Conservation (phyloP, 2,329 filamentous ascomycete genomes). For the Xylaria sp. region DNA sequence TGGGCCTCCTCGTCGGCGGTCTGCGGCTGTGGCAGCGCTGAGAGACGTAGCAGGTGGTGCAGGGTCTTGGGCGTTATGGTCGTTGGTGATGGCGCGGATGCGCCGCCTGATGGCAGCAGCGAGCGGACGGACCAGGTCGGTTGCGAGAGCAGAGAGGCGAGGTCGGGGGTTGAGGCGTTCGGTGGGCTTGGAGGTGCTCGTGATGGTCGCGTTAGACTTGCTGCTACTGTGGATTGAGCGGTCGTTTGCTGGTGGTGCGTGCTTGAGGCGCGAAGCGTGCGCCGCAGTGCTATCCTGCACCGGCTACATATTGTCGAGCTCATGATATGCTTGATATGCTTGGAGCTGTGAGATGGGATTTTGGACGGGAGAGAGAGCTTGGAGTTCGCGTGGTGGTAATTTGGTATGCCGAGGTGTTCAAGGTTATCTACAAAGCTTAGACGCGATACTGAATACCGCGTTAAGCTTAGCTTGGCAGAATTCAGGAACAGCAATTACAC, state of each 20-base stretch:
- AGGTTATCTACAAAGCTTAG: too few relatives aligned
- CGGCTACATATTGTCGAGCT: slow-evolving; percentile 33
- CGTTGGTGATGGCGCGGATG: slow-evolving; percentile 35
- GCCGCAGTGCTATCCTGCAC: slow-evolving; percentile 35
- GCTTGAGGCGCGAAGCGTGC: slow-evolving; percentile 8
- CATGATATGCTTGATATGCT: slow-evolving; percentile 26
- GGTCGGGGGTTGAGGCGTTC: slow-evolving; percentile 31
- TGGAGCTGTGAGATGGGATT: neutral
- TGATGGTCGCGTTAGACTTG: slow-evolving; percentile 17
- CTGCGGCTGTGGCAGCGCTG: slow-evolving; percentile 78
- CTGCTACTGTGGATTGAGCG: slow-evolving; percentile 2
- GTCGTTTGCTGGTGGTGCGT: neutral
- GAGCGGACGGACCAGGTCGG: slow-evolving; percentile 86
- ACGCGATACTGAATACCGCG: neutral
- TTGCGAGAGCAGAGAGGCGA: slow-evolving; percentile 62
- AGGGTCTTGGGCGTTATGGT: slow-evolving; percentile 70
- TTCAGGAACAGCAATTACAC: neutral
- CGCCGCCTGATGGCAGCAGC: slow-evolving; percentile 60
- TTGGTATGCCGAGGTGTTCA: too few relatives aligned
- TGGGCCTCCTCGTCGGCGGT: slow-evolving; percentile 65
- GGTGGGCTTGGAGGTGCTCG: slow-evolving; percentile 56
- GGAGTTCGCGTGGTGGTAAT: neutral
- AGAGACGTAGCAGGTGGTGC: slow-evolving; percentile 84
- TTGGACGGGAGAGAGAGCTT: neutral
- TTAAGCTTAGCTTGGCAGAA: too few relatives aligned